Evolutionary conservation across 1,139 yeast species (phyloP).

Genomic region (Pneumocystis wakefieldiae): DNA sequence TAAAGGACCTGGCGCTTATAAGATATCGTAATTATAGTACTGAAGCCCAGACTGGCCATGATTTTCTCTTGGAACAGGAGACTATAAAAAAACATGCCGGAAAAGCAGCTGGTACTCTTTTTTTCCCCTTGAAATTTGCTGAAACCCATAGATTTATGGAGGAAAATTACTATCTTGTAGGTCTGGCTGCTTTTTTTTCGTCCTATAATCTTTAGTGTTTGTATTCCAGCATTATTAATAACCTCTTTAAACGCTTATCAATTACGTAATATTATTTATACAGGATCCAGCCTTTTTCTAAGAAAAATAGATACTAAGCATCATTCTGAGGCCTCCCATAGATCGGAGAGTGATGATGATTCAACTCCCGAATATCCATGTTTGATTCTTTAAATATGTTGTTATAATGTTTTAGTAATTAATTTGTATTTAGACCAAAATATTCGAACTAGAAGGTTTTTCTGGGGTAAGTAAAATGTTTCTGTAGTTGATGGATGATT

Average conservation of each 20-base stretch:
- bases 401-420: background rate
- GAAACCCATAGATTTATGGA: background rate
- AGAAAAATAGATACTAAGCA: background rate
- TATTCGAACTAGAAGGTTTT: background rate
- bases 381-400: background rate
- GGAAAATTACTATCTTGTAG: background rate
- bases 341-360: background rate
- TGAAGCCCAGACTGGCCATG: background rate
- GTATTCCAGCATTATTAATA: background rate
- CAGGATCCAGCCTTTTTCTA: background rate
- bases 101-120: background rate
- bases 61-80: background rate
- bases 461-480: background rate
- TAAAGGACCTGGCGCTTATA: no score
- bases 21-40: background rate
- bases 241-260: background rate
- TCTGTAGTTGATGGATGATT: background rate
- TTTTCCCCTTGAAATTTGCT: background rate
- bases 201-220: background rate
- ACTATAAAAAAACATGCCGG: background rate
- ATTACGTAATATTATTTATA: background rate
- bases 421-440: background rate
- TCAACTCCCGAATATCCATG: background rate
- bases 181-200: background rate
- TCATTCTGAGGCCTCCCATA: background rate